Base-by-base conservation (phyloP, 2,329 filamentous ascomycete species). In the Phoma sp. region DNA sequence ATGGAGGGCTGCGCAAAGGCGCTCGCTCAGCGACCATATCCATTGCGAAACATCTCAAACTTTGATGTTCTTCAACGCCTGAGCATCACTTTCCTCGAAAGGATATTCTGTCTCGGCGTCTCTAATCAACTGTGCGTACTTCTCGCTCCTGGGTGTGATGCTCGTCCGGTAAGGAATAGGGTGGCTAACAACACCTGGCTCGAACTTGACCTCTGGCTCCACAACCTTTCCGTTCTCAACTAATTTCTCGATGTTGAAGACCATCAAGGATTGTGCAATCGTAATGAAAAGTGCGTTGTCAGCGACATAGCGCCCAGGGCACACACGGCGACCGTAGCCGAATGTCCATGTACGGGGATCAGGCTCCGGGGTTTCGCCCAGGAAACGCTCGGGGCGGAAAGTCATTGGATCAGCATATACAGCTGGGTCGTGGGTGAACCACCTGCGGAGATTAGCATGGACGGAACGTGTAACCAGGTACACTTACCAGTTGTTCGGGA, bases 381-480 rank as follows among this genome's bases (percentile, higher is more conserved):
- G 61, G 65, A 77, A 80, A 1, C 80, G 75, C 29, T 79, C 76
- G 0, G 80, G 80, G 0, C 73, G 72, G 66, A 82, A 82, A 0
- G n/a, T 18, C 58, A 69, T 71, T 0, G 77, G 75, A 2, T 75
- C 63, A 0, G 66, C 57, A 44, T 79, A 79, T 0, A 71, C 58
- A 0, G 61, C 54, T 0, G 76, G 73, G 49, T 80, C 75, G 47
- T 80, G 77, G 0, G 68, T 73, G 63, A 76, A 78, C 66, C 51
- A 78, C 75, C 69, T 78, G 10, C 10, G 7, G 5, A 9, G 11
- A 22, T 52, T 35, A 41, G 23, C 29, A 4, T 48, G 5, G 4
- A 6, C n/a, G 11, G 18, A 7, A 2, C 11, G 13, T 8, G 24
- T 7, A 13, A 13, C 32, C 7, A 4, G 4, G 7, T 29, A 22